Conservation (phyloP, 2,329 filamentous ascomycete species). For the Trichophyton mentagrophytes region DNA sequence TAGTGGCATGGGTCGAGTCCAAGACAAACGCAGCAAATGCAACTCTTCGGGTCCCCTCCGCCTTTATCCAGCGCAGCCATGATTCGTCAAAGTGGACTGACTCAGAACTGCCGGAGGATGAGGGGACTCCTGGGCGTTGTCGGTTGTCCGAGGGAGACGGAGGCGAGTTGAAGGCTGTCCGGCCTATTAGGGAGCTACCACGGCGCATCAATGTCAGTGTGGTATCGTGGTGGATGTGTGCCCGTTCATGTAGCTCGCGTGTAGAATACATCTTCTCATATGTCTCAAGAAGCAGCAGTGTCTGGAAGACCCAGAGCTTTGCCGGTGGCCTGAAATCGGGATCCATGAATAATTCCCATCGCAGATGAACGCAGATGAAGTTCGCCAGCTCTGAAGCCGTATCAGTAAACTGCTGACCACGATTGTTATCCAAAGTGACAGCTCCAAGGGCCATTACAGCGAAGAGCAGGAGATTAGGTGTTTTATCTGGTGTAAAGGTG, state of each 20-base stretch:
- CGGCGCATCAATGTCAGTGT: constrained; percentile 91
- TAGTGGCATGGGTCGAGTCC: constrained; percentile 90
- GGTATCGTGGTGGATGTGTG: constrained; percentile 92
- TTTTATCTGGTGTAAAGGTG: constrained; percentile 79
- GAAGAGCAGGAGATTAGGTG: constrained; percentile 70
- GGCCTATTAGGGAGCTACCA: constrained; percentile 78
- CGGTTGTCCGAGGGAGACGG: constrained; percentile 57
- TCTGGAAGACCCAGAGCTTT: constrained; percentile 92
- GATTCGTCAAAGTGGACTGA: constrained; percentile 69
- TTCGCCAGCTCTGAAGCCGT: constrained; percentile 73
- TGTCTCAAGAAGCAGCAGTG: constrained; percentile 72
- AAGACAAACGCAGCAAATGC: constrained; percentile 92
- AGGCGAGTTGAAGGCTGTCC: constrained; percentile 71
- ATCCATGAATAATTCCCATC: constrained; percentile 93
- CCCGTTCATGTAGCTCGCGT: constrained; percentile 77
- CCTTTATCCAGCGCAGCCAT: constrained; percentile 94
- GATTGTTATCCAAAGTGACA: constrained; percentile 71
- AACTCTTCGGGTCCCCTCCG: constrained; percentile 76
- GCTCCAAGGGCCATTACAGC: constrained; percentile 89
- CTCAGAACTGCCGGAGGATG: constrained; percentile 38
- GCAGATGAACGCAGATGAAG: constrained; percentile 83
- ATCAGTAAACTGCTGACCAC: constrained; percentile 60
- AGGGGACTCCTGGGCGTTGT: constrained; percentile 29
- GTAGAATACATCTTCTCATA: constrained; percentile 99
- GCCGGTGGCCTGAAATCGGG: constrained; percentile 79